Evolutionary conservation across 192 early-diverging fungal species (phyloP).

Genomic region (Gigaspora rosea): DNA sequence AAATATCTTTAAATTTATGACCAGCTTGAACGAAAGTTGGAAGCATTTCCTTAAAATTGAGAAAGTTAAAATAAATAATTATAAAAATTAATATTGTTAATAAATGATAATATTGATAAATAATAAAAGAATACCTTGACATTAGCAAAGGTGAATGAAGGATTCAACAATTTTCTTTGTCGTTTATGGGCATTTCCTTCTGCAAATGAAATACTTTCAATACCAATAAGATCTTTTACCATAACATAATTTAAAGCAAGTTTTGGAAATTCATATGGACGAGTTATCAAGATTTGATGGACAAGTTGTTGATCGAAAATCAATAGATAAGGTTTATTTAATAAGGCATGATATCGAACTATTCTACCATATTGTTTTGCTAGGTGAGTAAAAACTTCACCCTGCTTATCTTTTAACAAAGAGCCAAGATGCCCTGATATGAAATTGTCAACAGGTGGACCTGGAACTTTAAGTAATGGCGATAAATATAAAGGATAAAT

Average conservation of each 20-base stretch:
- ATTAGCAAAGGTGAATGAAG: conserved; percentile 47
- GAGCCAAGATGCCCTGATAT: background rate
- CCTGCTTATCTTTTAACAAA: background rate
- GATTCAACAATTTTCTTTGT: conserved; percentile 61
- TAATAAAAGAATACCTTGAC: conserved; percentile 40
- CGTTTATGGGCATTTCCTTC: conserved; percentile 53
- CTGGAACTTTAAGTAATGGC: conserved; percentile 17
- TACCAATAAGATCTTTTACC: conserved; percentile 45
- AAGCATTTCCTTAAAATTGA: background rate
- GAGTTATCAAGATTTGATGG: conserved; percentile 45
- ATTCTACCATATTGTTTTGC: too few relatives aligned
- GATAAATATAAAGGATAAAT: background rate
- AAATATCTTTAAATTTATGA: too few relatives aligned
- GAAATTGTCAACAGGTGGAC: conserved; percentile 7
- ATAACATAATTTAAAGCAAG: conserved; percentile 34
- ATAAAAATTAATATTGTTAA: background rate
- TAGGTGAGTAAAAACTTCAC: too few relatives aligned
- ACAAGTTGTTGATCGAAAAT: conserved; percentile 52
- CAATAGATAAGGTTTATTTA: too few relatives aligned
- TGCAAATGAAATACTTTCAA: conserved; percentile 48
- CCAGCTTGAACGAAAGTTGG: too few relatives aligned
- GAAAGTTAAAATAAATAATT: conserved; percentile 41
- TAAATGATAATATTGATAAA: too few relatives aligned
- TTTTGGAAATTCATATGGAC: conserved; percentile 46
- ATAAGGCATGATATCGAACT: too few relatives aligned